Conservation (phyloP, 1,139 yeast species). For the Geotrichum australiense region DNA sequence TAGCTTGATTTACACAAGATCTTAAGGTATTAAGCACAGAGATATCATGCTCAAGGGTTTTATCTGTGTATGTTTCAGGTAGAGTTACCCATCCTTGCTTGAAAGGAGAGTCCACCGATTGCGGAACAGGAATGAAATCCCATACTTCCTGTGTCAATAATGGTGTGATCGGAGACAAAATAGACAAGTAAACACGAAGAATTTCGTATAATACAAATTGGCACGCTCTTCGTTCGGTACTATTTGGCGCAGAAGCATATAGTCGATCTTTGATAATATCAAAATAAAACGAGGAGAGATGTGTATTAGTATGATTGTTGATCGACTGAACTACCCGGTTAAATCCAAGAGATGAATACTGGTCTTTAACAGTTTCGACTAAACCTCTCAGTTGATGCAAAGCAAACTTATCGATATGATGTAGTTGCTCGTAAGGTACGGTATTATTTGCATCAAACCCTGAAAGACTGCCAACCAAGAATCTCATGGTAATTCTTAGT, state of each 20-base stretch:
- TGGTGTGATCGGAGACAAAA: slow-evolving; percentile 79
- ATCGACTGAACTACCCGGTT: slow-evolving; percentile 56
- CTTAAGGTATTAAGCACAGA: slow-evolving; percentile 42
- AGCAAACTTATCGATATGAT: slow-evolving; percentile 55
- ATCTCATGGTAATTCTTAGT: slow-evolving; percentile 73
- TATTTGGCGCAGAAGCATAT: slow-evolving; percentile 43
- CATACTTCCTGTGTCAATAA: slow-evolving; percentile 82
- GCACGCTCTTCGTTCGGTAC: slow-evolving; percentile 55
- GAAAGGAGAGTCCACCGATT: slow-evolving; percentile 47
- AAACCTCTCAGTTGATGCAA: slow-evolving; percentile 51
- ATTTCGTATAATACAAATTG: slow-evolving; percentile 66
- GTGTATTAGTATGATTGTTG: slow-evolving; percentile 66
- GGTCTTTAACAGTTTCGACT: slow-evolving; percentile 38
- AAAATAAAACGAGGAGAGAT: slow-evolving; percentile 76
- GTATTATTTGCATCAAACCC: slow-evolving; percentile 17
- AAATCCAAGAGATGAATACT: slow-evolving; percentile 56
- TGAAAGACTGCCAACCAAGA: slow-evolving; percentile 52
- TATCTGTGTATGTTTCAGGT: slow-evolving; percentile 38
- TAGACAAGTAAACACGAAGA: slow-evolving; percentile 52
- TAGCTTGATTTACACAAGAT: slow-evolving; percentile 42
- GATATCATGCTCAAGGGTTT: slow-evolving; percentile 32
- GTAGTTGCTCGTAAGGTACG: slow-evolving; percentile 6
- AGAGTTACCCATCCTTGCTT: slow-evolving; percentile 39
- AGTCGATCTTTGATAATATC: slow-evolving; percentile 80
- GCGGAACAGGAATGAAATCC: slow-evolving; percentile 44